Base-by-base conservation (phyloP, 345 rosid species). In the Mangifera indica region DNA sequence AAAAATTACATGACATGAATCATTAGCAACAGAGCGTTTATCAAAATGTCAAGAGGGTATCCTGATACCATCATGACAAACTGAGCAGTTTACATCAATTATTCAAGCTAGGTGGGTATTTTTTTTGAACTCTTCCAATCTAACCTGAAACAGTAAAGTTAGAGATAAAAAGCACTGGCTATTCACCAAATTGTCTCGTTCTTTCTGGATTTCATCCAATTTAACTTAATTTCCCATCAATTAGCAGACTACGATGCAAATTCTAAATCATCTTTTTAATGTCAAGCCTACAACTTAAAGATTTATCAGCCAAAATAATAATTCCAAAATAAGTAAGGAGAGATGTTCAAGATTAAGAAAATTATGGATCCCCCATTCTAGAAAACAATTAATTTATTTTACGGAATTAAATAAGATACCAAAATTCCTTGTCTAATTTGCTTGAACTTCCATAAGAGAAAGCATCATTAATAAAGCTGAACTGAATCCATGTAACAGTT, bases 271-370 rank as follows among this genome's bases (percentile, higher is more conserved):
- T 34, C 21, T 68, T 21, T 21, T 37, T 20, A 7, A 40, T 55
- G 7, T 22, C 55, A 9, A 37, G 10, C 7, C n/a, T 14, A 3
- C 2, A 12, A 14, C 46, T 53, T 24, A 32, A 56, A 55, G 14
- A 55, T 42, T 37, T 20, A 22, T 2, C 20, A 22, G 21, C 34
- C 20, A 14, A 68, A 32, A 54, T 1, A 68, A 21, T 3, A 40
- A 68, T 22, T 54, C 22, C 51, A 54, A 48, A 67, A 20, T 11
- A 32, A 5, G n/a, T n/a, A n/a, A n/a, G 34, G 46, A 26, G 51
- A 46, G 45, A 51, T 51, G 21, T 49, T 46, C 60, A 67, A 37
- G 71, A 67, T 54, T 55, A 14, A 54, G 71, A 25, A 67, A 67
- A 67, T 54, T 54, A 8, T 6, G 7, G 7, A 8, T n/a, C 3